Evolutionary conservation across 75 land plant genomes (phyloP).

Genomic region (Selaginella tamariscina): DNA sequence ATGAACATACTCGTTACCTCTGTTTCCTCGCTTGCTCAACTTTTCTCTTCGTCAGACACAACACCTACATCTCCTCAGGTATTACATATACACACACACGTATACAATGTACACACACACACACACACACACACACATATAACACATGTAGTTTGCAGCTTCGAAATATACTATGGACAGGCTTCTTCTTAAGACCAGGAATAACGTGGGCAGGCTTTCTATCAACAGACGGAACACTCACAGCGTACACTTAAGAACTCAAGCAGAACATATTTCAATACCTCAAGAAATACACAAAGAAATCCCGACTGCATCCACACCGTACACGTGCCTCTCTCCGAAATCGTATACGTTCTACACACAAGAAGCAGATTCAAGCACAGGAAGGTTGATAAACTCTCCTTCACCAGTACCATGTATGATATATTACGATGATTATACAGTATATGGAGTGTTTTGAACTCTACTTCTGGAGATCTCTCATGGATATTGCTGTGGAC

Average conservation of each 20-base stretch:
- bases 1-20: neutral
- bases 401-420: neutral
- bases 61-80: conserved; percentile 4
- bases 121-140: too few relatives aligned
- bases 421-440: neutral
- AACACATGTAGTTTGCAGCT: neutral
- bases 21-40: neutral
- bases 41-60: neutral
- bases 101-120: too few relatives aligned
- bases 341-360: neutral
- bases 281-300: too few relatives aligned
- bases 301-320: too few relatives aligned
- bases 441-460: neutral
- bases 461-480: neutral
- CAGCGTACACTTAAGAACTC: neutral
- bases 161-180: neutral
- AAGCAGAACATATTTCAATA: neutral
- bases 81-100: neutral
- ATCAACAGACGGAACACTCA: neutral
- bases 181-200: neutral
- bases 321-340: neutral
- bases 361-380: neutral
- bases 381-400: neutral
- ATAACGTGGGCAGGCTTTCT: neutral
- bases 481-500: neutral